Conservation (phyloP, 169 alveolate genomes). For the Theileria orientalis region DNA sequence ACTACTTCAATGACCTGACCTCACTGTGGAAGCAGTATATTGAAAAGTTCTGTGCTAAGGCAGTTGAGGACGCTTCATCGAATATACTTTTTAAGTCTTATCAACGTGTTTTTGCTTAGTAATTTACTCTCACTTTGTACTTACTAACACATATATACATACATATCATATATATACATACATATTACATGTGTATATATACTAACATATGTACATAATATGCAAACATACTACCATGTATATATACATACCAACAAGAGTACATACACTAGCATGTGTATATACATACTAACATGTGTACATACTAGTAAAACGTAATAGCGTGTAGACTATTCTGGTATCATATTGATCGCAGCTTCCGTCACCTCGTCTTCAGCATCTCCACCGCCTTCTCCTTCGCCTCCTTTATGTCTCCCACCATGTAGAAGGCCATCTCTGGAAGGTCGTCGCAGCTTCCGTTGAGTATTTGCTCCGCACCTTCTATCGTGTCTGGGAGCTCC, state of each 20-base stretch:
- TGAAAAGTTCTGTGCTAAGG: conserved; percentile 13
- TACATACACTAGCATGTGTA: too few species aligned
- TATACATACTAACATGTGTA: too few species aligned
- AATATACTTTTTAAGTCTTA: conserved; percentile 25
- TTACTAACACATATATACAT: neutral
- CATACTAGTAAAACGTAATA: too few species aligned
- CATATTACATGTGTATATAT: neutral
- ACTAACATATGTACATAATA: neutral
- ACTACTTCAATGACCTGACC: conserved; percentile 14
- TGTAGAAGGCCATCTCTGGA: conserved; percentile 95
- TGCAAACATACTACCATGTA: neutral
- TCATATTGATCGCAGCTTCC: too few species aligned
- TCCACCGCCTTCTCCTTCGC: conserved; percentile 86
- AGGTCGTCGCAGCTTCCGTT: conserved; percentile 94
- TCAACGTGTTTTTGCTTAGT: conserved; percentile 13
- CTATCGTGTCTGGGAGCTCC: conserved; percentile 87
- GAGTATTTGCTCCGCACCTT: conserved; percentile 85
- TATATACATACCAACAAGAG: neutral
- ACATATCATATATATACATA: neutral
- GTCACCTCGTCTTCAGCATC: conserved; percentile 56
- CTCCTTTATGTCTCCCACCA: conserved; percentile 94
- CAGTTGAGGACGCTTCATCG: neutral
- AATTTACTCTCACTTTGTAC: neutral
- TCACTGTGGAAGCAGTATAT: conserved; percentile 23
- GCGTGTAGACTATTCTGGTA: too few species aligned